Percentiles rank a stretch among this genome's conserved stretches.
These are phyloP conservation scores for Salix dunnii DNA, from an alignment of 345 rosid genomes.

Conservation along the genomic window DNA sequence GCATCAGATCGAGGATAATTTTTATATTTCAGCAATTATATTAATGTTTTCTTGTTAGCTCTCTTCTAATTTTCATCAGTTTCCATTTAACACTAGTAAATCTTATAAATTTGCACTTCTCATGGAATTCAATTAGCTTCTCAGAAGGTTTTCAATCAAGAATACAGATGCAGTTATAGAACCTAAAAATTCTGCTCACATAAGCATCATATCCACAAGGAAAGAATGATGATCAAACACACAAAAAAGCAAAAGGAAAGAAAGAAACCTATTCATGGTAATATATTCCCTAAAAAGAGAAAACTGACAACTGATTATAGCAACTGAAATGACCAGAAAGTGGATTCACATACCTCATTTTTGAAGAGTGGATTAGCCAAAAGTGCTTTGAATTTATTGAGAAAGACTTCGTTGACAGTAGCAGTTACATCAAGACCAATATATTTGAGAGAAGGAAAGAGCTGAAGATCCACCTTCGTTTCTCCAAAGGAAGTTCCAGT, in stretches of 20 bases:
- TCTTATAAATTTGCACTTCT: background rate
- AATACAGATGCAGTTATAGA: background rate
- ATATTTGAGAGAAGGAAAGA: slow-evolving; percentile 56
- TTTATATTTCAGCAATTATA: background rate
- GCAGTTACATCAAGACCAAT: slow-evolving; percentile 48
- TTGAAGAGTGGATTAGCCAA: slow-evolving; percentile 21
- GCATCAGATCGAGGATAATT: background rate
- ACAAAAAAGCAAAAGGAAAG: too few species aligned
- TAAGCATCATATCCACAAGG: background rate
- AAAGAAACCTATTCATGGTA: background rate
- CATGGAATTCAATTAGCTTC: background rate
- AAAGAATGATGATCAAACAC: too few species aligned
- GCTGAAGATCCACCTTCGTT: slow-evolving; percentile 31
- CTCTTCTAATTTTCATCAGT: background rate
- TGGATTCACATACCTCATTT: slow-evolving; percentile 31
- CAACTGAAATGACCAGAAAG: background rate
- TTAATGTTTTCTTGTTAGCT: background rate
- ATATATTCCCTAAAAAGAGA: background rate
- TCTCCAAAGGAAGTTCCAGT: slow-evolving; percentile 49
- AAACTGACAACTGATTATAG: background rate
- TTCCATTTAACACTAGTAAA: background rate
- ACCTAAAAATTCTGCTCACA: background rate
- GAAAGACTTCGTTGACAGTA: slow-evolving; percentile 60
- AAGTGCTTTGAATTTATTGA: slow-evolving; percentile 28
- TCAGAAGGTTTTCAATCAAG: background rate